Base-by-base conservation (phyloP, 139 green algal genomes). In the Zygnema circumcarinatum region DNA sequence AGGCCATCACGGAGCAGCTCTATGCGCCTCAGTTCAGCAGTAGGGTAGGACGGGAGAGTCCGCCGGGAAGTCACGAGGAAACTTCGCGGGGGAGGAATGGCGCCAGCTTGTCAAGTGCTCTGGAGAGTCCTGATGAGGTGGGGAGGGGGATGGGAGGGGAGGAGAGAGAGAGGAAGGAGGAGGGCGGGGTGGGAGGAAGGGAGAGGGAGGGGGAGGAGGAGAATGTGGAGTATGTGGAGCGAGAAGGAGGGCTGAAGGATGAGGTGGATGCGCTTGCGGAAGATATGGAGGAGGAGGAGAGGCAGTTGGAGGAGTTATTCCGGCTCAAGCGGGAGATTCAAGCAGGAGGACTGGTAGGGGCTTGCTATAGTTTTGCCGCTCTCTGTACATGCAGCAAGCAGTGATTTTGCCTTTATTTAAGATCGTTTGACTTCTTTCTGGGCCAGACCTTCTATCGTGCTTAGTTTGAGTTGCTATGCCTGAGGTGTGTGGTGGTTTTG, bases 1-100 rank as follows among this genome's bases (percentile, higher is more conserved):
- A 85, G 32, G 78, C 32, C 47, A 85, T 85, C 38, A 67, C 78
- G 25, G 78, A 85, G 20, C 38, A 76, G 31, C 78, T 85, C 38
- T 85, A 62, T 62, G 47, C 47, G 7, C 47, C 47, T 62, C 47
- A 16, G 47, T 62, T 62, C 16, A 62, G 35, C 16, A 78, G 47
- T 62, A 7, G 16, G 7, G 47, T 25, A 62, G 47, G 16, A 16
- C 7, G 47, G 16, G 47, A 62, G 47, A 62, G 47, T 62, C 47
- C 47, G 47, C 47, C 47, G 7, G 47, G 16, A 7, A 62, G 47
- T 16, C 47, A 62, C 16, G 47, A 16, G 7, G 47, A 62, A 62
- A 62, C 47, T 16, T 62, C 47, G 16, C 7, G 47, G 47, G 47
- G 47, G 7, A 62, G 47, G 47, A 62, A 62, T 16, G 47, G 7